Conservation (phyloP, 129 eudicot species). For the Dittrichia graveolens region DNA sequence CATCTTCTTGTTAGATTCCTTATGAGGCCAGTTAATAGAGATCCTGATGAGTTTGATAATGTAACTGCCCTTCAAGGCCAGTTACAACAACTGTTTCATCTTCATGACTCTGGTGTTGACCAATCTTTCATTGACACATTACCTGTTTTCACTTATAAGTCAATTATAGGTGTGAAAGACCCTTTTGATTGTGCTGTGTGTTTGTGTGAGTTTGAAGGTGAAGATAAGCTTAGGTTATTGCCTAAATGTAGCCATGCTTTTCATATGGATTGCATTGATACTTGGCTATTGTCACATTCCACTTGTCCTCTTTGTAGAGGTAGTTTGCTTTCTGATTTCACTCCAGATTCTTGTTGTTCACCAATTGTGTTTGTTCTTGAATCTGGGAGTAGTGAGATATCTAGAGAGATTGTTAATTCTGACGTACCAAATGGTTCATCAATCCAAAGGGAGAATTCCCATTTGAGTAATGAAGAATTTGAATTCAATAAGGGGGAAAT, state of each 20-base stretch:
- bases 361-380: slow-evolving; percentile 51
- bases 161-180: slow-evolving; percentile 33
- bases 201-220: slow-evolving; percentile 76
- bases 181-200: slow-evolving; percentile 98
- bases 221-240: slow-evolving; percentile 69
- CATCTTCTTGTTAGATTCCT: slow-evolving; percentile 74
- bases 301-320: slow-evolving; percentile 94
- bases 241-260: slow-evolving; percentile 93
- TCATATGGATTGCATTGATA: slow-evolving; percentile 86
- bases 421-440: slow-evolving; percentile 28
- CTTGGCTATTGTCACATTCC: slow-evolving; percentile 88
- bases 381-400: slow-evolving; percentile 41
- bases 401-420: slow-evolving; percentile 49
- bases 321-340: slow-evolving; percentile 50
- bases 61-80: slow-evolving; percentile 85
- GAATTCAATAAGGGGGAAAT: slow-evolving; percentile 24
- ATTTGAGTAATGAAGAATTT: slow-evolving; percentile 43
- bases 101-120: slow-evolving; percentile 88
- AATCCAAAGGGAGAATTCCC: slow-evolving; percentile 43
- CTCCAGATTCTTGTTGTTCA: slow-evolving; percentile 35
- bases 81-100: slow-evolving; percentile 72
- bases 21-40: slow-evolving; percentile 48
- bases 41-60: slow-evolving; percentile 60
- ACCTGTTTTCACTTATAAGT: slow-evolving; percentile 71
- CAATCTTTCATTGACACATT: slow-evolving; percentile 79